These are phyloP conservation scores for Anastatica hierochuntica DNA, from an alignment of 345 rosid genomes.

Conservation along the genomic window DNA sequence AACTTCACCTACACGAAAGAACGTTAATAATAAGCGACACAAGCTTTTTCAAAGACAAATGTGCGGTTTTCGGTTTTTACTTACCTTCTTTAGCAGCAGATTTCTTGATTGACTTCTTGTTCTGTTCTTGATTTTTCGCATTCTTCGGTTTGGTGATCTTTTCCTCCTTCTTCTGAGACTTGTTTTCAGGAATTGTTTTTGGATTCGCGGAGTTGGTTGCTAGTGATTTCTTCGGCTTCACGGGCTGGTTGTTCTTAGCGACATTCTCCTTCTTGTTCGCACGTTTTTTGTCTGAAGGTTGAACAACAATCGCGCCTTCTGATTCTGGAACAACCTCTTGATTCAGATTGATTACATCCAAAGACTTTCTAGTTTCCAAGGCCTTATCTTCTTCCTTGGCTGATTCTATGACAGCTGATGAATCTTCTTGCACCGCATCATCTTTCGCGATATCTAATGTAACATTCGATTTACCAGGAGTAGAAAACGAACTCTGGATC, in stretches of 20 bases:
- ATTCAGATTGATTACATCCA: constrained; percentile 20
- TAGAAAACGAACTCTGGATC: constrained; percentile 12
- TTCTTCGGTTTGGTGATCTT: constrained; percentile 41
- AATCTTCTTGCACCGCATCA: background rate
- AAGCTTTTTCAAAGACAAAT: background rate
- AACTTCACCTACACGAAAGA: constrained; percentile 32
- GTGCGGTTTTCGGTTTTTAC: background rate
- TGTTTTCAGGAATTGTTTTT: constrained; percentile 32
- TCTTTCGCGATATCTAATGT: constrained; percentile 11
- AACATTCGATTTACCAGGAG: constrained; percentile 13
- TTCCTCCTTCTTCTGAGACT: constrained; percentile 43
- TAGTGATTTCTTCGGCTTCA: constrained; percentile 31
- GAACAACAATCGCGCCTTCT: constrained; percentile 40
- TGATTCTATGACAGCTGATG: constrained; percentile 2
- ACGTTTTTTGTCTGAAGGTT: constrained; percentile 28
- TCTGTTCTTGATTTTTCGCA: constrained; percentile 26
- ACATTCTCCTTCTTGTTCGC: constrained; percentile 32
- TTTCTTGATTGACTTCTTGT: constrained; percentile 37
- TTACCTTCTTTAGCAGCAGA: constrained; percentile 40
- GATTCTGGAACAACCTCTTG: constrained; percentile 16
- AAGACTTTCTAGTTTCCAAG: constrained; percentile 9
- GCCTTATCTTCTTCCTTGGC: constrained; percentile 8
- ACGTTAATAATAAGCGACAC: background rate
- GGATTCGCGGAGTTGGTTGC: constrained; percentile 33
- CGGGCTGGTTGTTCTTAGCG: constrained; percentile 30